phyloP scores from a whole-genome alignment of 306 rosid genomes.

The Prunus davidiana region DNA sequence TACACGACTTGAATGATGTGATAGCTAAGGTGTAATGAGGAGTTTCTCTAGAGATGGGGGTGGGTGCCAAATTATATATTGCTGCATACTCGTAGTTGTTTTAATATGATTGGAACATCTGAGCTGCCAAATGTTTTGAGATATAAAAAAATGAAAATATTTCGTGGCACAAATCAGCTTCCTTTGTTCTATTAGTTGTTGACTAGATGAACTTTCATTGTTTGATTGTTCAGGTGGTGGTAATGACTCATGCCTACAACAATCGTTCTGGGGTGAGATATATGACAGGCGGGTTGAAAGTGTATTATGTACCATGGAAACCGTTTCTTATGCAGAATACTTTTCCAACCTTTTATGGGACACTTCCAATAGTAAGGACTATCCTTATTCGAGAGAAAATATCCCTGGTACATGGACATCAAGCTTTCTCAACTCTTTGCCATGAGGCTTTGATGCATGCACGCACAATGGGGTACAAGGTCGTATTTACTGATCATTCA shows the following conservation, averaged over 20 bases:
- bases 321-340: conserved; percentile 92
- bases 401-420: conserved; percentile 85
- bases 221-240: conserved; percentile 66
- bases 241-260: conserved; percentile 88
- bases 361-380: conserved; percentile 71
- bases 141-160: neutral
- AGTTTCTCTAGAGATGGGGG: neutral
- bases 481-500: conserved; percentile 87
- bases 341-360: conserved; percentile 71
- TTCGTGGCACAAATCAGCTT: neutral
- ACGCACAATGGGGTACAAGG: conserved; percentile 89
- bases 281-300: conserved; percentile 84
- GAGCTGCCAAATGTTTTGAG: neutral
- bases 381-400: conserved; percentile 82
- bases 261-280: conserved; percentile 90
- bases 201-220: neutral
- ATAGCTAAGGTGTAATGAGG: neutral
- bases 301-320: conserved; percentile 84
- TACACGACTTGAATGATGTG: neutral
- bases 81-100: neutral
- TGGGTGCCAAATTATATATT: neutral
- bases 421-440: conserved; percentile 91
- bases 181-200: neutral
- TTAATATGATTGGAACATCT: neutral
- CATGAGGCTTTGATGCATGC: conserved; percentile 90